Conservation (phyloP, 495 filamentous ascomycete genomes). For the Penicillium ochrochloron region DNA sequence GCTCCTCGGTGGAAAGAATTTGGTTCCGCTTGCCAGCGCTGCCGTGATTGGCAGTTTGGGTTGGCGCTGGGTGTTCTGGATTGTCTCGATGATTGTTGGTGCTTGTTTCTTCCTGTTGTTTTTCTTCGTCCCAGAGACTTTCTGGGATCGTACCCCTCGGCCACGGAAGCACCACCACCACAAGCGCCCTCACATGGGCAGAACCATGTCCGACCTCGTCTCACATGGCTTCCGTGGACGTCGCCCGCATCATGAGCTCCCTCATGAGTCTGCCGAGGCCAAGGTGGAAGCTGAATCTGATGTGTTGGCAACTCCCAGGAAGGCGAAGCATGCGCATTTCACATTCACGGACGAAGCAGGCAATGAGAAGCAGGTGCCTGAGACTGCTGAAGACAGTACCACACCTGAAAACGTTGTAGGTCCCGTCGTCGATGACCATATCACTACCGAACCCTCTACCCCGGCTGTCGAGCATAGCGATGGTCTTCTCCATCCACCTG, state of each 20-base stretch:
- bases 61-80: constrained; percentile 89
- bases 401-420: neutral
- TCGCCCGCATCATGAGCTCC: constrained; percentile 30
- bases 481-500: constrained; percentile 14
- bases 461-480: constrained; percentile 25
- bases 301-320: constrained; percentile 22
- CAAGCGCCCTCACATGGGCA: constrained; percentile 40
- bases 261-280: constrained; percentile 16
- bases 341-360: constrained; percentile 55
- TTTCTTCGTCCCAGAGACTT: constrained; percentile 93
- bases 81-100: constrained; percentile 84
- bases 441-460: constrained; percentile 6
- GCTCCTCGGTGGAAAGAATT: constrained; percentile 89
- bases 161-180: constrained; percentile 51
- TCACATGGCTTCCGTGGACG: constrained; percentile 43
- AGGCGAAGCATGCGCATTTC: constrained; percentile 51
- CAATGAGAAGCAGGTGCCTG: constrained; percentile 22
- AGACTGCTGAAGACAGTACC: constrained; percentile 7
- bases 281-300: constrained; percentile 13
- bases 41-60: constrained; percentile 75
- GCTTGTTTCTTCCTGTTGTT: constrained; percentile 76
- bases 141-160: constrained; percentile 87
- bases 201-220: constrained; percentile 49
- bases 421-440: constrained; percentile 8
- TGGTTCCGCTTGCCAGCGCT: constrained; percentile 86